Conservation (phyloP, 1,284 basidiomycete species). For the Austropuccinia psidii region DNA sequence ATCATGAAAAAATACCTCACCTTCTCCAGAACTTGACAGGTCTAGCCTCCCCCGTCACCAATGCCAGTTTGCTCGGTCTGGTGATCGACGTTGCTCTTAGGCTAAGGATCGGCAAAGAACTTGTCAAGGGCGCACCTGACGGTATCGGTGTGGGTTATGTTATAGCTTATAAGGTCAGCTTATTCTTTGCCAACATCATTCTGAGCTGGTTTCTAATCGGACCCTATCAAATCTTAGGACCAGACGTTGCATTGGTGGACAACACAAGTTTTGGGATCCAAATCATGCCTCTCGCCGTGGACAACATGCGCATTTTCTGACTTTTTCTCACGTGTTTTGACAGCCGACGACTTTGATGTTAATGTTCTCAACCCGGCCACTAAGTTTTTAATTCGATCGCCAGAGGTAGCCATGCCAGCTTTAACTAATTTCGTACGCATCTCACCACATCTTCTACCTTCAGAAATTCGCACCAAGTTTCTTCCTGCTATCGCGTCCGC, state of each 20-base stretch:
- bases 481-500: conserved; percentile 61
- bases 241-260: conserved; percentile 37
- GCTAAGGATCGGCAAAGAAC: conserved; percentile 39
- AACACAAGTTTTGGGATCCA: conserved; percentile 39
- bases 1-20: conserved; percentile 25
- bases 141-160: conserved; percentile 38
- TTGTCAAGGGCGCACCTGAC: conserved; percentile 38
- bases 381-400: conserved; percentile 64
- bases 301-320: conserved; percentile 48
- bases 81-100: conserved; percentile 43
- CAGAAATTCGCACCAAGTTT: conserved; percentile 58
- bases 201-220: neutral
- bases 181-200: neutral
- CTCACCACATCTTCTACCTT: conserved; percentile 56
- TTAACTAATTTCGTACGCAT: conserved; percentile 39
- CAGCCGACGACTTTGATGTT: conserved; percentile 53
- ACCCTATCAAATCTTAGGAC: conserved; percentile 8
- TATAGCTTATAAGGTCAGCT: conserved; percentile 36
- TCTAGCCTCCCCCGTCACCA: conserved; percentile 8
- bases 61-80: conserved; percentile 40
- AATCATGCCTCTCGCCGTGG: conserved; percentile 40
- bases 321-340: conserved; percentile 57
- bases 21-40: conserved; percentile 24
- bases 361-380: conserved; percentile 61
- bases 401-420: conserved; percentile 59